Conservation (phyloP, 345 rosid genomes). For the Xanthoceras sorbifolium region DNA sequence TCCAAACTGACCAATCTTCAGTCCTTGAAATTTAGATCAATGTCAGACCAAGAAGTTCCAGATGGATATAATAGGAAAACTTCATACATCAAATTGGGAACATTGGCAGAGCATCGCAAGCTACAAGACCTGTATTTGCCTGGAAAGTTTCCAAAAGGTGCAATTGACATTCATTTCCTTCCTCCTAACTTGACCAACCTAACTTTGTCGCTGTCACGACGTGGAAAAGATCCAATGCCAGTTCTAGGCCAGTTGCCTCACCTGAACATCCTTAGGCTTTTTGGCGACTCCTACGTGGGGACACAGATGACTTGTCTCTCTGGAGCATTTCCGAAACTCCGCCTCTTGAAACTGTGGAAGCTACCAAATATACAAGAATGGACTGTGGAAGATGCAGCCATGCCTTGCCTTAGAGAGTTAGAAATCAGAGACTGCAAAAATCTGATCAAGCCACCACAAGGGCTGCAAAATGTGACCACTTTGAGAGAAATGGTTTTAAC, state of each 20-base stretch:
- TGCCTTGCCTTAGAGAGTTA: slow-evolving; percentile 33
- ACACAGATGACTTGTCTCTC: slow-evolving; percentile 15
- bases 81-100: too few species aligned
- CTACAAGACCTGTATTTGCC: too few species aligned
- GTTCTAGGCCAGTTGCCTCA: slow-evolving; percentile 28
- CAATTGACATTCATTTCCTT: background rate
- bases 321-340: slow-evolving; percentile 26
- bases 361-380: slow-evolving; percentile 20
- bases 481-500: slow-evolving; percentile 32
- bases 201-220: slow-evolving; percentile 34
- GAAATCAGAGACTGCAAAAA: slow-evolving; percentile 40
- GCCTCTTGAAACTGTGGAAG: slow-evolving; percentile 42
- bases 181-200: slow-evolving; percentile 28
- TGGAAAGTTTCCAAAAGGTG: background rate
- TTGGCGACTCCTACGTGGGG: slow-evolving; percentile 33
- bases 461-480: slow-evolving; percentile 5
- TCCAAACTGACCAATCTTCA: too few species aligned
- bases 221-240: slow-evolving; percentile 30
- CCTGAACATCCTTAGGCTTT: slow-evolving; percentile 36
- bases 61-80: too few species aligned
- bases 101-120: too few species aligned
- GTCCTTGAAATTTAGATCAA: too few species aligned
- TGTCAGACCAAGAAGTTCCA: too few species aligned
- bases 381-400: slow-evolving; percentile 21
- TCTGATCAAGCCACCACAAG: slow-evolving; percentile 9